These are phyloP conservation scores for Backusella tuberculispora DNA, from an alignment of 192 early-diverging fungal species.

Conservation along the genomic window DNA sequence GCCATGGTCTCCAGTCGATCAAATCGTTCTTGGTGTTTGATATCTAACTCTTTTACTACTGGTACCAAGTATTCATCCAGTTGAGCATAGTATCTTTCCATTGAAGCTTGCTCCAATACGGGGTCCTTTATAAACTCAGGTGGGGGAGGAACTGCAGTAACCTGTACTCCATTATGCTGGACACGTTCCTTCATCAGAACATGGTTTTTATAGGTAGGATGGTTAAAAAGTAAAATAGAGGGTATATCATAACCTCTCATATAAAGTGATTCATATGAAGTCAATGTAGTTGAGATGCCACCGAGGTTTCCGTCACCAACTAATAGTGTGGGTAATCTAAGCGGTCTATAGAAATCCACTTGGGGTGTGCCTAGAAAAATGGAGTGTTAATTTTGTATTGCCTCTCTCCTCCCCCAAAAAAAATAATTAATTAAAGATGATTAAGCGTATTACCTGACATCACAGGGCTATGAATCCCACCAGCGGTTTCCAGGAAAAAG, in stretches of 20 bases:
- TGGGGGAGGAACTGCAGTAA: slow-evolving; percentile 53
- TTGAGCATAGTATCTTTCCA: slow-evolving; percentile 63
- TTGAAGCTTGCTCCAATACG: slow-evolving; percentile 50
- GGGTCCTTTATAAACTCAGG: slow-evolving; percentile 43
- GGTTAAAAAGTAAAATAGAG: slow-evolving; percentile 67
- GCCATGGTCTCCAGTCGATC: slow-evolving; percentile 61
- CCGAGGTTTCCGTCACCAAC: slow-evolving; percentile 81
- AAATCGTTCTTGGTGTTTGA: slow-evolving; percentile 54
- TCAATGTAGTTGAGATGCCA: slow-evolving; percentile 81
- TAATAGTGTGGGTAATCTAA: slow-evolving; percentile 71
- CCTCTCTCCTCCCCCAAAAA: slow-evolving; percentile 2
- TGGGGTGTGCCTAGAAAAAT: slow-evolving; percentile 60
- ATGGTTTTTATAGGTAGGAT: slow-evolving; percentile 62
- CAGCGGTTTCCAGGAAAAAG: slow-evolving; percentile 77
- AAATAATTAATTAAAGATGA: background rate
- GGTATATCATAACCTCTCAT: slow-evolving; percentile 74
- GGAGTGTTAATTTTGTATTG: background rate
- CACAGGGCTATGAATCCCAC: slow-evolving; percentile 77
- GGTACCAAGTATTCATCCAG: slow-evolving; percentile 48
- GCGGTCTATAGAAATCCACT: slow-evolving; percentile 66
- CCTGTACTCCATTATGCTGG: slow-evolving; percentile 26
- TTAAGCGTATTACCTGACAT: slow-evolving; percentile 61
- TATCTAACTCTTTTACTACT: slow-evolving; percentile 52
- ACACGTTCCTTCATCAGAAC: slow-evolving; percentile 46
- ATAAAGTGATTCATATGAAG: slow-evolving; percentile 71